Evolutionary conservation across 768 basidiomycete genomes (phyloP), one percentile per base, ranked within the genome.

Genomic region (Hygrocybe coccinea): DNA sequence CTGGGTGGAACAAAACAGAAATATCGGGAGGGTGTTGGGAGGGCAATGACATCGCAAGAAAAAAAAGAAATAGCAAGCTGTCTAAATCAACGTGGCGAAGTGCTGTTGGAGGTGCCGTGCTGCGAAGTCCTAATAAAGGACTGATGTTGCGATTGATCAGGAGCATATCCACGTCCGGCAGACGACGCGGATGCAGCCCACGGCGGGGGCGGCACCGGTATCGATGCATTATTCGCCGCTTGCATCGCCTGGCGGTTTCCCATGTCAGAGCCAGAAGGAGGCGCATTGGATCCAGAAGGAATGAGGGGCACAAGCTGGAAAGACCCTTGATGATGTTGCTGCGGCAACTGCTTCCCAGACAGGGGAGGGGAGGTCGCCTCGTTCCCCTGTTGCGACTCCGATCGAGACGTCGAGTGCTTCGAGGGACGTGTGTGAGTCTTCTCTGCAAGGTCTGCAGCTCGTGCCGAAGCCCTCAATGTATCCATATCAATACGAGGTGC

Each of bases 401-500:
- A 41, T 22, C 15, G 45, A 19, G 17, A 33, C 22, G 50, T 38
- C 33, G 29, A n/a, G 29, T 3, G 63, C 64, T 59, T 66, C 60
- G 35, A 65, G 59, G 56, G 60, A 55, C 59, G 65, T 49, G 60
- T 61, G 2, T 52, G 50, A 41, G 61, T 60, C 59, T 75, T 76
- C 11, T 77, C 75, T 21, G 65, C 66, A 7, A 71, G 56, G 49
- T 83, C 81, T 10, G 79, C 78, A 4, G 83, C 82, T n/a, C 83
- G 70, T 1, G 84, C 80, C 44, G 85, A 89, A 24, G 85, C 86
- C 10, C 88, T 84, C 47, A 91, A 72, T 41, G 81, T 89, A 59
- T 89, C 87, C 68, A 91, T 76, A 64, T 89, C 86, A 55, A 91
- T 88, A 33, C 74, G 78, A 25, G 77, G 77, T 3, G 69, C 66